Percentiles rank a stretch among this genome's conserved stretches.
phyloP scores from a whole-genome alignment of 1,139 yeast genomes.

The Scheffersomyces segobiensis region DNA sequence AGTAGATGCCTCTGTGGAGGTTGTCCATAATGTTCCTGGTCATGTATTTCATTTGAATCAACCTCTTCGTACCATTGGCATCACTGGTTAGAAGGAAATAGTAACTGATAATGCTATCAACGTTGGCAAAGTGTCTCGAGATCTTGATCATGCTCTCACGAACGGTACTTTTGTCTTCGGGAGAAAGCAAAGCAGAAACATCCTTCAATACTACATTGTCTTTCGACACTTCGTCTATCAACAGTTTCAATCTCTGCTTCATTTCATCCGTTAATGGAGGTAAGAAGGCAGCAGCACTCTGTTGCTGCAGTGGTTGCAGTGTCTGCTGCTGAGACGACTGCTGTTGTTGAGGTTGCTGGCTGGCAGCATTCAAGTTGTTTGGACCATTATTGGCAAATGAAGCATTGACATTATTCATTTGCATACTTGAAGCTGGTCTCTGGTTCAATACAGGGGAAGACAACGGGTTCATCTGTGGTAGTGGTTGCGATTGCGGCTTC shows the following conservation, averaged over 20 bases:
- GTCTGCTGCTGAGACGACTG: not conserved
- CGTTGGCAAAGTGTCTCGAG: slow-evolving; percentile 64
- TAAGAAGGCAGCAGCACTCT: slow-evolving; percentile 19
- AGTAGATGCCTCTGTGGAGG: slow-evolving; percentile 58
- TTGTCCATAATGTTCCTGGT: slow-evolving; percentile 74
- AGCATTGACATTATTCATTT: slow-evolving; percentile 9
- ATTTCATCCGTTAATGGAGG: slow-evolving; percentile 48
- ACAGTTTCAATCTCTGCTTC: slow-evolving; percentile 53
- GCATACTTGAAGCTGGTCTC: slow-evolving; percentile 12
- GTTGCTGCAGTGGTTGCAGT: slow-evolving; percentile 6
- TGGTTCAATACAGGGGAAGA: slow-evolving; percentile 26
- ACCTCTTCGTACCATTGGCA: slow-evolving; percentile 70
- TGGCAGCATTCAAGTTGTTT: not conserved
- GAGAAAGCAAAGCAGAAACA: slow-evolving; percentile 58
- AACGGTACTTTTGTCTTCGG: slow-evolving; percentile 64
- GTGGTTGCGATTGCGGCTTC: slow-evolving; percentile 16
- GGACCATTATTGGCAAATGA: slow-evolving; percentile 3
- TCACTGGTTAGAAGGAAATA: slow-evolving; percentile 74
- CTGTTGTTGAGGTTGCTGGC: not conserved
- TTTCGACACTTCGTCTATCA: slow-evolving; percentile 68
- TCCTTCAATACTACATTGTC: slow-evolving; percentile 69
- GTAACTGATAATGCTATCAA: slow-evolving; percentile 76
- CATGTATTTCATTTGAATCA: slow-evolving; percentile 78
- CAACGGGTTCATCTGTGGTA: slow-evolving; percentile 15
- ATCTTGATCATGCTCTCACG: slow-evolving; percentile 57